Percentiles rank a stretch among this genome's conserved stretches.
Conservation (phyloP, 2,329 filamentous ascomycete species). For the Calonectria honghensis region DNA sequence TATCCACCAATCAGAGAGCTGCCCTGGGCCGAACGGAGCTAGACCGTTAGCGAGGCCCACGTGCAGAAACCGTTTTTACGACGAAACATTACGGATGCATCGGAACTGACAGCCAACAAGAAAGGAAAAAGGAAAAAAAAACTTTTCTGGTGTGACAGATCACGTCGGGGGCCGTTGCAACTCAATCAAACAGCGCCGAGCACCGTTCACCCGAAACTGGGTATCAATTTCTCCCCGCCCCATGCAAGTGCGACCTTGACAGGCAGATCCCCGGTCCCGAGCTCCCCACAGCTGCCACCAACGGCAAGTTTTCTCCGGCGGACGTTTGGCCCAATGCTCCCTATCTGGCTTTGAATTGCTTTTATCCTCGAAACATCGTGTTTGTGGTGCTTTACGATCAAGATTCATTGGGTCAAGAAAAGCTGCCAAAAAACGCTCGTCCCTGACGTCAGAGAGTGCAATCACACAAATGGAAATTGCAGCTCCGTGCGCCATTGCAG, state of each 20-base stretch:
- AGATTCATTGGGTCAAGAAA: neutral
- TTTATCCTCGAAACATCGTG: neutral
- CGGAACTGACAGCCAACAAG: neutral
- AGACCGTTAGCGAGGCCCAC: neutral
- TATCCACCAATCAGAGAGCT: constrained; percentile 10
- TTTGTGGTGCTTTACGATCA: neutral
- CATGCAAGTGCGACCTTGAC: constrained; percentile 17
- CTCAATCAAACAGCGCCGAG: neutral
- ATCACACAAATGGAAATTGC: neutral
- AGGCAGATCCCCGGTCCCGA: neutral
- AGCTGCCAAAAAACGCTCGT: neutral
- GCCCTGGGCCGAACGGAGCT: neutral
- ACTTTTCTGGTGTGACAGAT: neutral
- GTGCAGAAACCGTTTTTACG: neutral
- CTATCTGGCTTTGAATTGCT: neutral
- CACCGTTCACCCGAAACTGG: constrained; percentile 12
- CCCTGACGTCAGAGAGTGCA: neutral
- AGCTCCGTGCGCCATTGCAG: neutral
- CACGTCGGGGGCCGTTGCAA: neutral
- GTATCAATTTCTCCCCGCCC: constrained; percentile 21
- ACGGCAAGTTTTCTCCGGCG: too few species aligned
- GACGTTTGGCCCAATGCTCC: neutral
- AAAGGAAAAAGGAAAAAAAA: neutral
- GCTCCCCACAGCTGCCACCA: neutral
- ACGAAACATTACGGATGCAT: constrained; percentile 21